Evolutionary conservation across 78 protist genomes (phyloP), one percentile per base, ranked within the genome.

Genomic region (Speleostelium caveatum): DNA sequence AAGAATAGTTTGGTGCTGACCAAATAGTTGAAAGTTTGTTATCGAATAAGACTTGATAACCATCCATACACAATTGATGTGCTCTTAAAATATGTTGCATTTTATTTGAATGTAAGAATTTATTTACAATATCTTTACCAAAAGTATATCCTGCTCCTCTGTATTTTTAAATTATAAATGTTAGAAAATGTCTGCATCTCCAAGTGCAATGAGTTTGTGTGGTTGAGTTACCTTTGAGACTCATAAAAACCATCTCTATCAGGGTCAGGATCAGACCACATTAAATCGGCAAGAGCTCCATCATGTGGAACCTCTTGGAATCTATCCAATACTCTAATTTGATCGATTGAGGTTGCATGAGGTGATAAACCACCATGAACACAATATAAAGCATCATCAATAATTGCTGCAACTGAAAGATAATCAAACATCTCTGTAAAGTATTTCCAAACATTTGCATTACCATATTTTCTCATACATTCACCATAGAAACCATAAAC

Each of bases 1-100:
- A 96, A 51, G 99, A 97, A 87, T 99, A 99, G 95, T 99, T 98
- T 5, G 99, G 99, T 16, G 99, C 99, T 1, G 96, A 86, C 92
- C 99, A 99, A 56, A 99, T 93, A 32, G 99, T 98, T 16, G 93
- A 97, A 65, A 28, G 87, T 96, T 55, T 88, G n/a, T 75, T 53
- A 42, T 75, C 83, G 36, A 88, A 88, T 16, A 88, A 66, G 6
- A 78, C 96, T 74, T 95, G 96, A 94, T 97, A 98, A 1, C 99
- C 99, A 71, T 98, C 99, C 98, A 96, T 96, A 51, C 96, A 95
- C 53, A 98, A 95, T 89, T 98, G 99, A 60, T 98, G 99, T 30
- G 99, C 99, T 22, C 99, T 87, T 0, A 90, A 76, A 3, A 98
- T 72, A 51, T 91, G 95, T 19, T 61, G 73, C 67, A 98, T 72